Percentiles rank a stretch among this genome's conserved stretches.
Conservation (phyloP, 768 basidiomycete species). For the Tricholomella constricta region DNA sequence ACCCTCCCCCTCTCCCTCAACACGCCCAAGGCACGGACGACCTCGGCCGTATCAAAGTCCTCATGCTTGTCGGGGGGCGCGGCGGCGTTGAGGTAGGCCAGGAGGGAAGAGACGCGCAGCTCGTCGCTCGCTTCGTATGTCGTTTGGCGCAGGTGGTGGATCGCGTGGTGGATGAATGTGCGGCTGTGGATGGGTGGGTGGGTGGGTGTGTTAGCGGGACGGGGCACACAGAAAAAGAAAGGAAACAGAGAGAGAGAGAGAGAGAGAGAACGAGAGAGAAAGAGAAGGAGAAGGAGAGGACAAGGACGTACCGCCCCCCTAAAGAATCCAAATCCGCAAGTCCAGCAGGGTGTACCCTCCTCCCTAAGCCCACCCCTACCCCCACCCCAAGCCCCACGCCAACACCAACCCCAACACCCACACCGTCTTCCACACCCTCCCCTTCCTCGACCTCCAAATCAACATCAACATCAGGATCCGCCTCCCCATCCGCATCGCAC, state of each 20-base stretch:
- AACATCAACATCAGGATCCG: slow-evolving; percentile 23
- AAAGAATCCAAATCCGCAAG: slow-evolving; percentile 46
- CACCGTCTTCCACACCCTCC: slow-evolving; percentile 30
- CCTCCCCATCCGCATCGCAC: slow-evolving; percentile 32
- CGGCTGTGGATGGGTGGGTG: slow-evolving; percentile 59
- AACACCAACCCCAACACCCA: slow-evolving; percentile 26
- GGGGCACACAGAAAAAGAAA: neutral
- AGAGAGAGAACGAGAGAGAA: too few species aligned
- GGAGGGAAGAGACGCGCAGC: slow-evolving; percentile 65
- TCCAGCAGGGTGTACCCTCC: slow-evolving; percentile 34
- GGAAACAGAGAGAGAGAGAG: neutral
- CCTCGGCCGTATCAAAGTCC: slow-evolving; percentile 79
- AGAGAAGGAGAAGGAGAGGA: neutral
- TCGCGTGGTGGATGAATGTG: slow-evolving; percentile 60
- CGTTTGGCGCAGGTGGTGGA: slow-evolving; percentile 64
- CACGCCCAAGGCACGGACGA: slow-evolving; percentile 49
- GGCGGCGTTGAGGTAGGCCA: slow-evolving; percentile 75
- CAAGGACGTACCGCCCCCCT: neutral
- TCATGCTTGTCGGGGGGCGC: slow-evolving; percentile 80
- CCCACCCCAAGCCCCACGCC: too few species aligned
- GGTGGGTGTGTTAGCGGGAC: neutral
- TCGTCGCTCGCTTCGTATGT: slow-evolving; percentile 71
- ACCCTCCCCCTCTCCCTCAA: slow-evolving; percentile 51
- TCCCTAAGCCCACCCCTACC: slow-evolving; percentile 31
- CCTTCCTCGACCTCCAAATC: neutral